Evolutionary conservation across 129 eudicot genomes (phyloP), one percentile per base, ranked within the genome.

Genomic region (sunflower (Helianthus annuus)): DNA sequence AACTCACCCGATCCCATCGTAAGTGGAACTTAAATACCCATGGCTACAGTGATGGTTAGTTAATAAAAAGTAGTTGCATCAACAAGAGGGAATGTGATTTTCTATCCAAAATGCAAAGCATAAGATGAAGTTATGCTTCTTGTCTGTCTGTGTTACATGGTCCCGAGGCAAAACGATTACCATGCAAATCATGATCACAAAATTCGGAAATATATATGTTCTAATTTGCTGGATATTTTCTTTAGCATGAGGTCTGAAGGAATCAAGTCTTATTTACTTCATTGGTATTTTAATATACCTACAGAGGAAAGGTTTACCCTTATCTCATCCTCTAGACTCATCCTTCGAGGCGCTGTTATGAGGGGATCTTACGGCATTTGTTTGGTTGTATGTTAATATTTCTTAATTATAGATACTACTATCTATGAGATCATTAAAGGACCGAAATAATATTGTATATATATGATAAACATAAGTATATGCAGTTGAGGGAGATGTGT

Each of bases 61-160:
- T 60, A 68, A 61, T 68, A 59, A 68, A 76, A 59, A 49, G 24
- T 61, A 42, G 81, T 77, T 77, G 81, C 81, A 77, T 77, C 76
- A 61, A 53, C 64, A 69, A 77, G 76, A 77, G 71, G 81, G 66
- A 77, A 77, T 77, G 81, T 77, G 81, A 69, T 77, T 77, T 77
- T 53, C 81, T 61, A 77, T 77, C 81, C 76, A 61, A 58, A 68
- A 69, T 69, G 64, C 65, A 52, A 77, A 59, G 75, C 76, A 70
- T 61, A 77, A 53, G 76, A 77, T 70, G 69, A 77, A 69, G 70
- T 77, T 77, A 69, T 77, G 70, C 81, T 69, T 69, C 76, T 69
- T 77, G 81, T 77, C 81, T 69, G 39, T 63, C 81, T 69, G 65
- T 69, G 54, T 69, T 69, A 70, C 56, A 77, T 69, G 70, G 81